A percentile compares a stretch with the other conserved stretches of the same genome.
phyloP scores from a whole-genome alignment of 176 grass and related monocot species.

The Pharus latifolius region DNA sequence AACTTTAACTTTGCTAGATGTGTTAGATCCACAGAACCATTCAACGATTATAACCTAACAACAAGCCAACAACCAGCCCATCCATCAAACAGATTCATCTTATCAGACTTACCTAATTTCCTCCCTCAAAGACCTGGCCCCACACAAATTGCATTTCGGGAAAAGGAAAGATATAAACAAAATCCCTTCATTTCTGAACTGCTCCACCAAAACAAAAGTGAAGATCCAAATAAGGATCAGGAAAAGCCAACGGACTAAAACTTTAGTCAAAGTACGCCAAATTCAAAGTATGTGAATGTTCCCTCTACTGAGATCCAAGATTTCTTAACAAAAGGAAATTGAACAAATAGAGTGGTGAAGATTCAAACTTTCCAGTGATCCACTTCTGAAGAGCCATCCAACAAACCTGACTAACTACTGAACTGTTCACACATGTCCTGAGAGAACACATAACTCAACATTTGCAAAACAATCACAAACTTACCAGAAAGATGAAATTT shows the following conservation, averaged over 20 bases:
- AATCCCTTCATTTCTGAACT: not conserved
- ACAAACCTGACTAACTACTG: not conserved
- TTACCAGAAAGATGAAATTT: not conserved
- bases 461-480: not conserved
- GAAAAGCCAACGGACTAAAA: not conserved
- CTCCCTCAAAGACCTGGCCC: not conserved
- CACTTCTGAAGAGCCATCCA: not conserved
- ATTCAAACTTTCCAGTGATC: not conserved
- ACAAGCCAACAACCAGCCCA: conserved; percentile 3
- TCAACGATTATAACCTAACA: not conserved
- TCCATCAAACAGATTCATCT: not conserved
- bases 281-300: not conserved
- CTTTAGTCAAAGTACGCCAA: not conserved
- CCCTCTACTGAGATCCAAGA: not conserved
- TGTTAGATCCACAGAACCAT: conserved; percentile 24
- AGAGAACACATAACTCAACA: not conserved
- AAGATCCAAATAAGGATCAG: not conserved
- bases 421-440: not conserved
- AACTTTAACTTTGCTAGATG: conserved; percentile 14
- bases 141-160: not conserved
- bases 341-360: not conserved
- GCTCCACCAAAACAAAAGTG: not conserved
- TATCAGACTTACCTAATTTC: not conserved
- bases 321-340: not conserved
- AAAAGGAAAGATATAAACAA: not conserved